These are phyloP conservation scores for Mucor sp. DNA, from an alignment of 371 early-diverging fungal species.

Conservation along the genomic window DNA sequence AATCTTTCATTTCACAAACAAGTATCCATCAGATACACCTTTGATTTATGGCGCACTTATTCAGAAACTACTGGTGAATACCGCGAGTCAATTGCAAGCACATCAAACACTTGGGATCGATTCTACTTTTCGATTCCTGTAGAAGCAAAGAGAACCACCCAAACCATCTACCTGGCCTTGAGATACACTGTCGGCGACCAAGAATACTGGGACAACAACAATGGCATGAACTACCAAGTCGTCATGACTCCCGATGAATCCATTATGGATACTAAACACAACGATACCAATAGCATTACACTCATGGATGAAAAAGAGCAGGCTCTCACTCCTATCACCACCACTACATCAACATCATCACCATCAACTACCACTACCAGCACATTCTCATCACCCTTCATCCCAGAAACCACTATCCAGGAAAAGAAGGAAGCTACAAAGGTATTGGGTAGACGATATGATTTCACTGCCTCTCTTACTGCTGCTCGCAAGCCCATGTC, in stretches of 20 bases:
- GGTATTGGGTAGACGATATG: constrained; percentile 40
- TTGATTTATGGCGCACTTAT: constrained; percentile 70
- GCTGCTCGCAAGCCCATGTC: constrained; percentile 28
- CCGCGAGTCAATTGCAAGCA: constrained; percentile 46
- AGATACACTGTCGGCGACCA: constrained; percentile 59
- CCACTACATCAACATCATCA: background rate
- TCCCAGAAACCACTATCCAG: background rate
- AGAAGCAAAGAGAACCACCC: constrained; percentile 41
- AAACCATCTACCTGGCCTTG: constrained; percentile 31
- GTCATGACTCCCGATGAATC: constrained; percentile 24
- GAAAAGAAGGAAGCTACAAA: constrained; percentile 20
- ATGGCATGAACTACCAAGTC: constrained; percentile 69
- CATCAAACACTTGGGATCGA: constrained; percentile 43
- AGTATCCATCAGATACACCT: constrained; percentile 70
- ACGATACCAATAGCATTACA: background rate
- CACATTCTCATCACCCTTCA: background rate
- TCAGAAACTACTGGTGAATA: constrained; percentile 62
- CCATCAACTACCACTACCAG: background rate
- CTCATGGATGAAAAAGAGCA: background rate
- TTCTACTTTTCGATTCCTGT: constrained; percentile 32
- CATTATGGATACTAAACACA: background rate
- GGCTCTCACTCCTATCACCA: background rate
- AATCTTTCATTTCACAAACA: constrained; percentile 78
- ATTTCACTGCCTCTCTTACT: constrained; percentile 43
- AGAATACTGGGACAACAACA: constrained; percentile 86